Percentiles rank a stretch among this genome's conserved stretches.
Evolutionary conservation across 2,329 filamentous ascomycete species (phyloP).

Genomic region (Penicillium sp.): DNA sequence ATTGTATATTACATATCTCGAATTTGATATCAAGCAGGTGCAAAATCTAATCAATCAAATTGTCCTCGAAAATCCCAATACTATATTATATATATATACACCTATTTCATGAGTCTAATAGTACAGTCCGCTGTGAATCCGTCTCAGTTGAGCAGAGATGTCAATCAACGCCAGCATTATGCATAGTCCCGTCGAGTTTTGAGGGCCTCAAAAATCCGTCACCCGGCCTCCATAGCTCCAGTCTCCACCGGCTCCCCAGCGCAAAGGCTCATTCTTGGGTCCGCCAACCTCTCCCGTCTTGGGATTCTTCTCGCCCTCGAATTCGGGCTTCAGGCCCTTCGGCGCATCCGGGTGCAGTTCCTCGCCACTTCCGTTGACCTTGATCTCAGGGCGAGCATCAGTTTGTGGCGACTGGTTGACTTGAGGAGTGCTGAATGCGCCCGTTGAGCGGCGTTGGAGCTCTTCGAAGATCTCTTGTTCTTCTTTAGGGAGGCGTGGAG

Average conservation of each 20-base stretch:
- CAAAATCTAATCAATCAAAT: not conserved
- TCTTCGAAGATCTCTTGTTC: constrained; percentile 90
- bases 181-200: constrained; percentile 11
- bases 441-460: constrained; percentile 76
- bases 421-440: constrained; percentile 70
- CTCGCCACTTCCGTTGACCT: constrained; percentile 61
- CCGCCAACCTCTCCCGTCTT: constrained; percentile 94
- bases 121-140: not conserved
- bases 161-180: constrained; percentile 27
- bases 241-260: constrained; percentile 76
- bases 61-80: not conserved
- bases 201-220: constrained; percentile 72
- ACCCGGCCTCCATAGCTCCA: constrained; percentile 97
- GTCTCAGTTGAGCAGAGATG: constrained; percentile 5
- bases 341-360: constrained; percentile 71
- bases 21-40: too few species aligned
- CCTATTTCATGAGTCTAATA: not conserved
- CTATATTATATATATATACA: not conserved
- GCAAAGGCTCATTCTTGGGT: constrained; percentile 92
- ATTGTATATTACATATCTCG: not conserved
- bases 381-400: constrained; percentile 51
- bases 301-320: constrained; percentile 88
- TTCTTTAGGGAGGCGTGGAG: constrained; percentile 82
- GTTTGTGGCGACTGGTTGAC: constrained; percentile 56
- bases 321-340: constrained; percentile 82